Conservation (phyloP, 169 alveolate species). For the Eimeria brunetti region DNA sequence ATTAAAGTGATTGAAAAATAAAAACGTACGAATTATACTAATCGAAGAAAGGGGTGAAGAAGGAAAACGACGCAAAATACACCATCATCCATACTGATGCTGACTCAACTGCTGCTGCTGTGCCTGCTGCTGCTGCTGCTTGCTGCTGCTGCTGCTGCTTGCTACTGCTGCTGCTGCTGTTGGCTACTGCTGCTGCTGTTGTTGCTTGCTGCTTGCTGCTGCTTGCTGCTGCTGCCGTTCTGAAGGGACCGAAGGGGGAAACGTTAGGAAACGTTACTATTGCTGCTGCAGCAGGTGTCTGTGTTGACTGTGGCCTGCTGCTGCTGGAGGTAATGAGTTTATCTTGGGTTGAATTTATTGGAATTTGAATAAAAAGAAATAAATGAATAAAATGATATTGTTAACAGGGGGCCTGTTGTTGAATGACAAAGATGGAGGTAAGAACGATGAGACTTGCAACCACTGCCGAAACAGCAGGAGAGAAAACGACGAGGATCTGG, state of each 20-base stretch:
- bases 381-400: not conserved
- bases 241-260: not conserved
- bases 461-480: not conserved
- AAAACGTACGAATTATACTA: not conserved
- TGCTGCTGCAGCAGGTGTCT: not conserved
- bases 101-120: too few relatives aligned
- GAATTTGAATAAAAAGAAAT: not conserved
- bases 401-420: not conserved
- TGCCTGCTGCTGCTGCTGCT: not conserved
- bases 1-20: too few relatives aligned
- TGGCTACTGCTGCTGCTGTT: not conserved
- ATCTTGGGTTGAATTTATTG: not conserved
- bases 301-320: not conserved
- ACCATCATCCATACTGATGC: too few relatives aligned
- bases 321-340: not conserved
- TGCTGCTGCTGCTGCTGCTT: not conserved
- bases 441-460: not conserved
- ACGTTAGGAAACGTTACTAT: not conserved
- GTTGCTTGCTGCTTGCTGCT: slow-evolving; percentile 7
- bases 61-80: not conserved
- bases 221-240: not conserved
- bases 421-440: too few relatives aligned
- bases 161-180: too few relatives aligned
- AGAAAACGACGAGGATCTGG: not conserved
- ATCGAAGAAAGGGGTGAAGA: not conserved